A percentile compares a stretch with the other conserved stretches of the same genome.
These are phyloP conservation scores for Sporobolomyces pararoseus DNA, from an alignment of 768 basidiomycete genomes.

Conservation along the genomic window DNA sequence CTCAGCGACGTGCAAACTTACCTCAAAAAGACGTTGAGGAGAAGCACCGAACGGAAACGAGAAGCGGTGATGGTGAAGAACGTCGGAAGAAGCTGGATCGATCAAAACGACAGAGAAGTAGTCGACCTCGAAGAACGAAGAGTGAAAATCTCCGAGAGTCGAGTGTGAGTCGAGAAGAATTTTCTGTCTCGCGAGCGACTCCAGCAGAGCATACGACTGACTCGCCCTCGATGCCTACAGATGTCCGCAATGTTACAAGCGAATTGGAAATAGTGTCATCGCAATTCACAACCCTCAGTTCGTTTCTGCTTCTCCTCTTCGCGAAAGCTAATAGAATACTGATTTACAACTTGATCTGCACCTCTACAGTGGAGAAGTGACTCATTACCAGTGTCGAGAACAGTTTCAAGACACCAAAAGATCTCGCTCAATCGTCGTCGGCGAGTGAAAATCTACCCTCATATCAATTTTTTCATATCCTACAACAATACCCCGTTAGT, in stretches of 20 bases:
- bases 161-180: constrained; percentile 64
- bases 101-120: constrained; percentile 68
- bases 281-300: constrained; percentile 85
- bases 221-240: constrained; percentile 52
- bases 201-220: constrained; percentile 2
- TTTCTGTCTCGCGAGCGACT: neutral
- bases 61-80: constrained; percentile 67
- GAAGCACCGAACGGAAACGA: constrained; percentile 60
- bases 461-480: too few relatives aligned
- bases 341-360: neutral
- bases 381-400: constrained; percentile 76
- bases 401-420: constrained; percentile 10
- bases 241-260: constrained; percentile 93
- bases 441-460: too few relatives aligned
- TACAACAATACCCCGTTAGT: too few relatives aligned
- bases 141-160: constrained; percentile 83
- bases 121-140: constrained; percentile 73
- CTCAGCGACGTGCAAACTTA: constrained; percentile 75
- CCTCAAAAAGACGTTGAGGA: constrained; percentile 62
- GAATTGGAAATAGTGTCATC: constrained; percentile 86
- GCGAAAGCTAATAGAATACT: too few relatives aligned
- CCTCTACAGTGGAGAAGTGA: constrained; percentile 76
- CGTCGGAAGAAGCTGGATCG: constrained; percentile 68
- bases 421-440: neutral
- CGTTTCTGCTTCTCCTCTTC: constrained; percentile 44